Evolutionary conservation across 2,329 filamentous ascomycete genomes (phyloP), one percentile per base, ranked within the genome.

Genomic region (Pestalotiopsis sp.): DNA sequence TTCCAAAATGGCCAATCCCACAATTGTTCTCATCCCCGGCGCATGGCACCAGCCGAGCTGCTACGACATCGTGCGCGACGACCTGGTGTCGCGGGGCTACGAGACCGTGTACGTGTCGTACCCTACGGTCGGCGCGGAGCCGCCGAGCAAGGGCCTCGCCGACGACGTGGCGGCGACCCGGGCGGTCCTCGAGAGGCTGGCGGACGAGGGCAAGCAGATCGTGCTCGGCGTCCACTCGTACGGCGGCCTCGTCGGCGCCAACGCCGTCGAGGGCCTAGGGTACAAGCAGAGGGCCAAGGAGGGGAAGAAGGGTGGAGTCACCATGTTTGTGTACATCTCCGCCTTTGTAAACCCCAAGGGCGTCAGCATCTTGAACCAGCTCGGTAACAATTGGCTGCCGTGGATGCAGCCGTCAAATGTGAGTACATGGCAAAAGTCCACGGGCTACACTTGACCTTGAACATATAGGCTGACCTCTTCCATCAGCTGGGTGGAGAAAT

Each of bases 191-290:
- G 65, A 73, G 14, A 66, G 68, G 13, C 75, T 83, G 14, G 72
- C 76, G 5, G 77, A 79, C 23, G 68, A 73, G 3, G 79, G 79
- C 17, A 81, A 81, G 60, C 76, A 84, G 36, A 78, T 85, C 14
- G 71, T 85, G 0, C 77, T 85, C 2, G 71, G 82, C 4, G 76
- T 79, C 4, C 83, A 86, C 70, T 84, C 80, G 2, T 84, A 83
- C 74, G 79, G 80, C n/a, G 83, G 83, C 14, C 73, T 82, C 1
- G 75, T 83, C 1, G 79, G 77, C 7, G 75, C 77, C 36, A 80
- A 80, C 60, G 82, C 80, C 0, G 72, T 84, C 9, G 70, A 73
- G 14, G 77, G 75, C 0, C 71, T 78, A 1, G 74, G 76, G 4
- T 78, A 77, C 69, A 71, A 74, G 66, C 73, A 79, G 64, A 72